Base-by-base conservation (phyloP, 2,329 filamentous ascomycete species). In the Raffaelea ambrosiae region DNA sequence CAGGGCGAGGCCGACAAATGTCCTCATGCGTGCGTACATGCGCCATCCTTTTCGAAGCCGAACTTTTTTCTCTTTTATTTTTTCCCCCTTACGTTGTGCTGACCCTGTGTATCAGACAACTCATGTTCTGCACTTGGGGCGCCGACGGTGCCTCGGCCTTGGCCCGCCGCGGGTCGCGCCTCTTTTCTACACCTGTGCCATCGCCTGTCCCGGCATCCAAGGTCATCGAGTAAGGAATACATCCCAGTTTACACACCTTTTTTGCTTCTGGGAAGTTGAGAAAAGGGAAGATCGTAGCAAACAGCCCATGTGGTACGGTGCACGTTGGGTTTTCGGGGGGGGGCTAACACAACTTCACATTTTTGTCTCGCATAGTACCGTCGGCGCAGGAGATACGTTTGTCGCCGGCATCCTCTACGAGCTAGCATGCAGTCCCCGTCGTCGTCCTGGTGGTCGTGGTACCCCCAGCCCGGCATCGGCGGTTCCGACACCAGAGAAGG, bases 331-430 rank as follows among this genome's bases (percentile, higher is more conserved):
- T n/a, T n/a, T n/a, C n/a, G n/a, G n/a, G n/a, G n/a, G n/a, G n/a
- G n/a, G n/a, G n/a, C n/a, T n/a, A n/a, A n/a, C n/a, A n/a, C n/a
- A n/a, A n/a, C n/a, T n/a, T n/a, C n/a, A n/a, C n/a, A n/a, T n/a
- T n/a, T n/a, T n/a, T n/a, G n/a, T n/a, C n/a, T n/a, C 7, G 13
- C 5, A 2, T 35, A 86, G 84, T 60, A 74, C 83, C 5, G 75
- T 88, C 51, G 85, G 84, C 47, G 84, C 84, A 40, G 85, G 85
- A 54, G 85, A 88, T 59, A 87, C 84, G 0, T 88, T 88, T 58
- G 77, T 84, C 53, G 84, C 84, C 31, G 84, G 83, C 50, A 79
- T 85, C 62, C 65, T 88, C 43, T 86, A 81, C 63, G 73, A 69
- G 33, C 62, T 86, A 51, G 63, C 74, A 48, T 75, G 69, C 58